These are phyloP conservation scores for Aspergillus affinis DNA, from an alignment of 495 filamentous ascomycete species.

Conservation along the genomic window DNA sequence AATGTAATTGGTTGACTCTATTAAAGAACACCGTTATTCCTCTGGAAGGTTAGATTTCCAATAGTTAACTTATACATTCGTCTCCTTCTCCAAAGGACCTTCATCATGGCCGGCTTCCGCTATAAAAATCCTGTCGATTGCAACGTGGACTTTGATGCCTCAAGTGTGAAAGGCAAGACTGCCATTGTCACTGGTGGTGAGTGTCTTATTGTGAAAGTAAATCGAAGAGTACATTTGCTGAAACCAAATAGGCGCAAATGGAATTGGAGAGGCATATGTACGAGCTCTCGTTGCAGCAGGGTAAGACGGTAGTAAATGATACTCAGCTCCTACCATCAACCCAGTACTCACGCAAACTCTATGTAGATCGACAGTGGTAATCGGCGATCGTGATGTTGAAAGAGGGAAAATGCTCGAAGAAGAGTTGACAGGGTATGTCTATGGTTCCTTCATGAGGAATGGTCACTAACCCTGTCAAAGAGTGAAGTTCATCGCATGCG, in stretches of 20 bases:
- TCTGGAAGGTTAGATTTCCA: too few relatives aligned
- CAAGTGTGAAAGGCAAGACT: not conserved
- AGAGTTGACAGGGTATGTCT: slow-evolving; percentile 15
- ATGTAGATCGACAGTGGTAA: slow-evolving; percentile 6
- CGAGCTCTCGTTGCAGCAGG: slow-evolving; percentile 21
- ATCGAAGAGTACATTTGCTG: not conserved
- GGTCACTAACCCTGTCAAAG: not conserved
- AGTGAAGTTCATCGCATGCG: slow-evolving; percentile 18
- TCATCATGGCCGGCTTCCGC: too few relatives aligned
- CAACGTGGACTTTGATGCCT: not conserved
- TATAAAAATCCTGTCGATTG: not conserved
- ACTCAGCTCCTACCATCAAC: too few relatives aligned
- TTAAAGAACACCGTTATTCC: too few relatives aligned
- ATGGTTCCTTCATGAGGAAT: not conserved
- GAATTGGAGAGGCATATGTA: slow-evolving; percentile 26
- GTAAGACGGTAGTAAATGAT: not conserved
- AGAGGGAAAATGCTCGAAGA: slow-evolving; percentile 15
- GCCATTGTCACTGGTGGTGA: slow-evolving; percentile 2
- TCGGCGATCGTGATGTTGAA: slow-evolving; percentile 15
- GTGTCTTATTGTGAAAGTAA: not conserved
- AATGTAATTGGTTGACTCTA: too few relatives aligned
- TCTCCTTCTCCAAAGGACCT: too few relatives aligned
- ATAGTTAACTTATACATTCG: too few relatives aligned
- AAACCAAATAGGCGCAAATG: slow-evolving; percentile 18
- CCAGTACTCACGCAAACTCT: too few relatives aligned